A percentile compares a stretch with the other conserved stretches of the same genome.
phyloP scores from a whole-genome alignment of 2,329 filamentous ascomycete species.

The Xylaria sp. region DNA sequence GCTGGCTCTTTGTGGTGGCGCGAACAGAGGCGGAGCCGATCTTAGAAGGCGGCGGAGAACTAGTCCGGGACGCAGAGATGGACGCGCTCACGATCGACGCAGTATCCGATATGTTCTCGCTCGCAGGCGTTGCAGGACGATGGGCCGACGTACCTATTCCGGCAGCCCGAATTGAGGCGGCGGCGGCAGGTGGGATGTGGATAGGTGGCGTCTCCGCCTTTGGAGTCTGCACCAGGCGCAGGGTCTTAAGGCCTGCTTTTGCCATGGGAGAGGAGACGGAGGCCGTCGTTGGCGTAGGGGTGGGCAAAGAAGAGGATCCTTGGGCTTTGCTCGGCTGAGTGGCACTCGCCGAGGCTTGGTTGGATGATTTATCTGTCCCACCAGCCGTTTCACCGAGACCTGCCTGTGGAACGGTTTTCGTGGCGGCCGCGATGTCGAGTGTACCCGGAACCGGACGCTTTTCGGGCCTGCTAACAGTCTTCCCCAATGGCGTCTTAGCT shows the following conservation, averaged over 20 bases:
- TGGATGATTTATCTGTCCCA: constrained; percentile 35
- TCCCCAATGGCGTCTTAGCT: constrained; percentile 29
- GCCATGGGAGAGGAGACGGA: constrained; percentile 56
- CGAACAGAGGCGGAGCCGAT: constrained; percentile 71
- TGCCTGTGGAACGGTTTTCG: constrained; percentile 38
- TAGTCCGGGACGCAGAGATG: constrained; percentile 67
- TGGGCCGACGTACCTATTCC: constrained; percentile 42
- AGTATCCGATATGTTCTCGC: constrained; percentile 76
- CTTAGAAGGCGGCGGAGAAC: constrained; percentile 68
- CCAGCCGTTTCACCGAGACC: constrained; percentile 21
- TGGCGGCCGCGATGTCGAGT: constrained; percentile 55
- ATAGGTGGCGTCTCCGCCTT: constrained; percentile 59
- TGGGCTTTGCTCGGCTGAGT: constrained; percentile 41
- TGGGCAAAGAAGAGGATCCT: constrained; percentile 50
- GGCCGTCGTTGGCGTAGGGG: constrained; percentile 48
- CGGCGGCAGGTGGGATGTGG: constrained; percentile 34
- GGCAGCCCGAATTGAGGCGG: constrained; percentile 36
- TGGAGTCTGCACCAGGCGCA: constrained; percentile 70
- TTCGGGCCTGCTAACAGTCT: constrained; percentile 35
- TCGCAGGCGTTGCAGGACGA: constrained; percentile 72
- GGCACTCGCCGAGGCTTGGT: constrained; percentile 31
- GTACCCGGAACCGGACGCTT: constrained; percentile 46
- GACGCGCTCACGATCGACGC: constrained; percentile 75
- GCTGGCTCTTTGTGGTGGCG: constrained; percentile 74
- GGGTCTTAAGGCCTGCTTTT: constrained; percentile 62